Conservation (phyloP, 2,329 filamentous ascomycete genomes). For the Microdochium paspali region DNA sequence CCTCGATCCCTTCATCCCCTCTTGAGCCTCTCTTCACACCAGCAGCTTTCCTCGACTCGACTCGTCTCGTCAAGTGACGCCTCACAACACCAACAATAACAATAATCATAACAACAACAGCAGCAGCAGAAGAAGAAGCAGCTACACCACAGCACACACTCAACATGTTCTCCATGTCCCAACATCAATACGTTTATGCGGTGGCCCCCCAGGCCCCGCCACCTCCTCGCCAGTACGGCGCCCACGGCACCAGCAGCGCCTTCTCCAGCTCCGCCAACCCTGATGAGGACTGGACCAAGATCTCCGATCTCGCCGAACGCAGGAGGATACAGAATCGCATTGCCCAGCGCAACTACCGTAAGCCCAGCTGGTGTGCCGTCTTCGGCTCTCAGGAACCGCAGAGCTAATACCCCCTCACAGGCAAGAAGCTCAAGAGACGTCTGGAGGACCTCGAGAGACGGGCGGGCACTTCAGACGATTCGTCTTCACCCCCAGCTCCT, state of each 20-base stretch:
- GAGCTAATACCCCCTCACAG: constrained; percentile 28
- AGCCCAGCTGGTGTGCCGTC: constrained; percentile 16
- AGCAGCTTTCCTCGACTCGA: not conserved
- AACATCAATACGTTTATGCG: constrained; percentile 32
- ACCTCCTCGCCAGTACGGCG: constrained; percentile 56
- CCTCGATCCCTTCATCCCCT: not conserved
- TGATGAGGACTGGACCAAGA: constrained; percentile 98
- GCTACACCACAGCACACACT: too few species aligned
- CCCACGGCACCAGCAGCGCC: constrained; percentile 79
- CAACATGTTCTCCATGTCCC: constrained; percentile 32
- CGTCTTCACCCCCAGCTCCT: constrained; percentile 17
- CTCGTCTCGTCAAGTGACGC: not conserved
- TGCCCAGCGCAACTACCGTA: constrained; percentile 94
- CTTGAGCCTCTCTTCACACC: not conserved
- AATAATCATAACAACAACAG: too few species aligned
- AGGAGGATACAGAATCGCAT: constrained; percentile 95
- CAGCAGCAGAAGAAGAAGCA: too few species aligned
- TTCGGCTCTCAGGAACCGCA: not conserved
- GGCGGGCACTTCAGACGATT: constrained; percentile 47
- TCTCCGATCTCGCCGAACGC: constrained; percentile 91
- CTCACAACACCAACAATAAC: too few species aligned
- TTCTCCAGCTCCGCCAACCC: constrained; percentile 92
- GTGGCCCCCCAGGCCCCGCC: constrained; percentile 9
- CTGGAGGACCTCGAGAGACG: constrained; percentile 77
- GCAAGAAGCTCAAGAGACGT: constrained; percentile 88